A percentile compares a stretch with the other conserved stretches of the same genome.
phyloP scores from a whole-genome alignment of 2,329 filamentous ascomycete genomes.

The Alternaria brassicae region DNA sequence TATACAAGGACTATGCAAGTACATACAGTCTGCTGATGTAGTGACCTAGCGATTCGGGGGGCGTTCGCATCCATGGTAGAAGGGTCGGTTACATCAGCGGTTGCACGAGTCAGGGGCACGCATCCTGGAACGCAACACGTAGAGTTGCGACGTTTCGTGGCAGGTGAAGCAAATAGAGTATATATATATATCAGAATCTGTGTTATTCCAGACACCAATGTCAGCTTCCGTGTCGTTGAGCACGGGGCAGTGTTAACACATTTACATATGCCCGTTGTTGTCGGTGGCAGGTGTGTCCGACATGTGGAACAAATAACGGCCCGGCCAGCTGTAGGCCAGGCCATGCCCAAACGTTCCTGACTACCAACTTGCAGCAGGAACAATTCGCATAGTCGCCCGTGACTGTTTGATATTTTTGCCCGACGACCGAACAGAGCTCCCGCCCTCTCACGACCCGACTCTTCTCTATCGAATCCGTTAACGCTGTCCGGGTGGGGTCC shows the following conservation, averaged over 20 bases:
- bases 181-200: not conserved
- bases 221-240: not conserved
- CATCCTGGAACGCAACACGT: not conserved
- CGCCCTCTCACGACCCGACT: slow-evolving; percentile 2
- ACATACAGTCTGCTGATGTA: not conserved
- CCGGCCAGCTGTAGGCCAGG: slow-evolving; percentile 30
- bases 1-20: not conserved
- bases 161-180: not conserved
- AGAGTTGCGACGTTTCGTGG: not conserved
- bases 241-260: not conserved
- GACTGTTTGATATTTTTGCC: slow-evolving; percentile 1
- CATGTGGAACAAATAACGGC: slow-evolving; percentile 29
- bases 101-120: slow-evolving; percentile 22
- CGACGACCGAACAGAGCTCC: not conserved
- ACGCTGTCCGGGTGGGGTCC: slow-evolving; percentile 55
- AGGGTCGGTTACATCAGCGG: slow-evolving; percentile 18
- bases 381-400: slow-evolving; percentile 10
- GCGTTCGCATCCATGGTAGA: not conserved
- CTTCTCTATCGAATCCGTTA: slow-evolving; percentile 21
- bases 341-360: slow-evolving; percentile 29
- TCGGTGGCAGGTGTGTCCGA: slow-evolving; percentile 21
- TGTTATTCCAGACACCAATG: not conserved
- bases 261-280: not conserved
- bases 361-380: slow-evolving; percentile 24
- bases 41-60: not conserved